phyloP scores from a whole-genome alignment of 495 filamentous ascomycete species.

The Neurospora terricola region DNA sequence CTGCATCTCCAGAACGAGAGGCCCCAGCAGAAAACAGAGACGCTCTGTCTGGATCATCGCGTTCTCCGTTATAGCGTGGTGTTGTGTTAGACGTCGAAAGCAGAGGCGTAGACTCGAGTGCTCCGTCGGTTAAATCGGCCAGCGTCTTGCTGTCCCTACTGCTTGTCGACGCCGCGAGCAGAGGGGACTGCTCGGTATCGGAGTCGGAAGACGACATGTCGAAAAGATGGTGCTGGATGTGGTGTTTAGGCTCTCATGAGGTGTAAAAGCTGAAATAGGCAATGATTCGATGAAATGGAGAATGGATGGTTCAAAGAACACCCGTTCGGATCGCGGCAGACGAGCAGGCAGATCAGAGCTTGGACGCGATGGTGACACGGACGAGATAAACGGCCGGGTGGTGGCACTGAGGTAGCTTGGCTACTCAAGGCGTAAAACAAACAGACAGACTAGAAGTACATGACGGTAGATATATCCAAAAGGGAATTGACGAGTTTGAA shows the following conservation, averaged over 20 bases:
- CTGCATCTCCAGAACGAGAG: conserved; percentile 12
- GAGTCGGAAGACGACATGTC: background rate
- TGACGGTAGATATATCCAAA: background rate
- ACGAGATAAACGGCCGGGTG: background rate
- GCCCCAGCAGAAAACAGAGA: conserved; percentile 23
- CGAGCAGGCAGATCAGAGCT: background rate
- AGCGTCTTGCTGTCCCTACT: background rate
- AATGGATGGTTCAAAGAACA: background rate
- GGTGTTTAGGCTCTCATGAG: background rate
- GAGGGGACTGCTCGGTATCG: background rate
- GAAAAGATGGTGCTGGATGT: background rate
- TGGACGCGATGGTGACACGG: background rate
- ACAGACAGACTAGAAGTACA: background rate
- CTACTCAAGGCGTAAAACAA: background rate
- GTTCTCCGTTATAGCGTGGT: conserved; percentile 38
- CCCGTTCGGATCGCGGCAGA: background rate
- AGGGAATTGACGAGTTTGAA: background rate
- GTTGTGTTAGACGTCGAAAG: conserved; percentile 30
- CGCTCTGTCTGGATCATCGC: conserved; percentile 20
- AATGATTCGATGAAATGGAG: background rate
- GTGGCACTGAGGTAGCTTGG: background rate
- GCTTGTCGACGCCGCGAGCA: background rate
- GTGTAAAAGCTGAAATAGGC: background rate
- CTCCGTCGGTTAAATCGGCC: conserved; percentile 7
- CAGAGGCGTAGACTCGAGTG: conserved; percentile 46